Evolutionary conservation across 2,329 filamentous ascomycete genomes (phyloP), one percentile per base, ranked within the genome.

Genomic region (Phialophora verrucosa): DNA sequence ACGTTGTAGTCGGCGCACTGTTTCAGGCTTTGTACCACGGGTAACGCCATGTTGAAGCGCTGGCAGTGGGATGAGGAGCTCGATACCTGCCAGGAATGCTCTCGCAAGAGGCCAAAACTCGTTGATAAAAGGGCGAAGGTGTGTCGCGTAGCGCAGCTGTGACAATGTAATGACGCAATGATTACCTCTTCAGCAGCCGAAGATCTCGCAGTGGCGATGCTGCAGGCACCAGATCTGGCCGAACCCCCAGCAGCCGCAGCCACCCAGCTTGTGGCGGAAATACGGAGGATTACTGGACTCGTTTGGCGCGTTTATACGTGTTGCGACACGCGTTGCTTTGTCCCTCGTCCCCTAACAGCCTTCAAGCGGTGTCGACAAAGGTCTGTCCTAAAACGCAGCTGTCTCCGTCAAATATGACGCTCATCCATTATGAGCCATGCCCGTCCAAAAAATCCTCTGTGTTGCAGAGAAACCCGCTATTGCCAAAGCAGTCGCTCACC

Each of bases 381-480:
- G 17, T n/a, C 17, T n/a, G 38, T 44, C 38, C 38, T 44, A 25
- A 14, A 35, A n/a, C 27, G 6, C 29, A 31, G 53, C 3, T 3
- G n/a, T 31, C 27, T 32, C 12, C 20, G 51, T 29, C 31, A 50
- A 61, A 56, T 23, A 66, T 66, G 59, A 29, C 53, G 6, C 8
- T 32, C 44, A 23, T 50, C 23, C 64, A 68, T 38, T 14, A 71
- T 72, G 71, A 72, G 61, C 57, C 49, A 73, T 73, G 71, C 68
- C 70, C 27, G 64, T 59, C 49, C 66, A 76, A 62, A 87, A 84
- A 73, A 87, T 92, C 66, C 82, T 93, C 61, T 93, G 90, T 76
- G 90, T 93, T 71, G 91, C 90, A 67, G 90, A 93, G 78, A 93
- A 99, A 84, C 93, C 93, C 42, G 96, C 94, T 50, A 97, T 99